phyloP scores from a whole-genome alignment of 352 stramenopile species.

The Phytophthora gonapodyides region DNA sequence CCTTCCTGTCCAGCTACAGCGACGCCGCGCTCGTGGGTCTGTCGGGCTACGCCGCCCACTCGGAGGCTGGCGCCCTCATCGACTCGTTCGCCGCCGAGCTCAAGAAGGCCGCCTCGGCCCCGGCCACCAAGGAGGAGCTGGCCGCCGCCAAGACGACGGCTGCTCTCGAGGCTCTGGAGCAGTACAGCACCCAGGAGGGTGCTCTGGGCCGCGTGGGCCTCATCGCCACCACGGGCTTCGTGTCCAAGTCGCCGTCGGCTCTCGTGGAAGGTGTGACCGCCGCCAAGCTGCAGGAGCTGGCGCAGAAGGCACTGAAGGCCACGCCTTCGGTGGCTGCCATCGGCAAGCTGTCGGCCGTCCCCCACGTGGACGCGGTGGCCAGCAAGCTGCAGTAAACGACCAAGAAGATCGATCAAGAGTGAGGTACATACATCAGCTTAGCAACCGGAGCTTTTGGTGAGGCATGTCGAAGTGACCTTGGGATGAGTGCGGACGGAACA shows the following conservation, averaged over 20 bases:
- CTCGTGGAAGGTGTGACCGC: slow-evolving; percentile 57
- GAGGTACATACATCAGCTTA: slow-evolving; percentile 44
- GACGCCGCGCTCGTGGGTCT: slow-evolving; percentile 70
- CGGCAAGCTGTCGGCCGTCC: slow-evolving; percentile 71
- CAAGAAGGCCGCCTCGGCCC: slow-evolving; percentile 67
- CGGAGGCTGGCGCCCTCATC: slow-evolving; percentile 63
- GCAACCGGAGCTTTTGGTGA: slow-evolving; percentile 29
- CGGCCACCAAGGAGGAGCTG: slow-evolving; percentile 73
- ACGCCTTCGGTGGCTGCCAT: slow-evolving; percentile 78
- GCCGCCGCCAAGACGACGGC: slow-evolving; percentile 72
- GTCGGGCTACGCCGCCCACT: slow-evolving; percentile 54
- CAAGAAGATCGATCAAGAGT: slow-evolving; percentile 34
- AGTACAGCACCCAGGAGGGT: slow-evolving; percentile 48
- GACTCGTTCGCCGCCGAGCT: slow-evolving; percentile 74
- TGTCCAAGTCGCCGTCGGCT: slow-evolving; percentile 47
- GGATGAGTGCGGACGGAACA: slow-evolving; percentile 24
- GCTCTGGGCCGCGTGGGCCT: slow-evolving; percentile 48
- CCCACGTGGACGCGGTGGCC: slow-evolving; percentile 70
- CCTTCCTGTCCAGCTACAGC: slow-evolving; percentile 68
- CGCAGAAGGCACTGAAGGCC: slow-evolving; percentile 73
- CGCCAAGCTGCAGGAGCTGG: slow-evolving; percentile 74
- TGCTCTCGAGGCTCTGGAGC: slow-evolving; percentile 47
- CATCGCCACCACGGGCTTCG: slow-evolving; percentile 37
- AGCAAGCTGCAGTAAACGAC: slow-evolving; percentile 81
- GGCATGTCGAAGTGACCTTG: slow-evolving; percentile 34